Conservation (phyloP, 768 basidiomycete genomes). For the Boletellus sp. region DNA sequence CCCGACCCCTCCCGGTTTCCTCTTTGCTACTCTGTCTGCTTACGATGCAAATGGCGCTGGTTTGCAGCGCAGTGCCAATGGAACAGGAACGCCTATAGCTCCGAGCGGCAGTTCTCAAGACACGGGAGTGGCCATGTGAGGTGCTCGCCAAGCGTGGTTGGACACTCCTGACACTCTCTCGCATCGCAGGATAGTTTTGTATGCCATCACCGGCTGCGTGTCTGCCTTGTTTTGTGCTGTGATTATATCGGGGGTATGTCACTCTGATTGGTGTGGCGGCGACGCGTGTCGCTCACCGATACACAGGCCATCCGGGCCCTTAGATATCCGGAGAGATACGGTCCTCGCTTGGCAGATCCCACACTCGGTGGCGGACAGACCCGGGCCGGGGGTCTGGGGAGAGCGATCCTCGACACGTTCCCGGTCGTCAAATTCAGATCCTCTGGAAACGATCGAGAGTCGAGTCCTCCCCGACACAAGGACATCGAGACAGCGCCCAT, state of each 20-base stretch:
- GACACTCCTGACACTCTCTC: constrained; percentile 9
- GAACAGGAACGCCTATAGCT: constrained; percentile 11
- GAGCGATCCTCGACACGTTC: constrained; percentile 94
- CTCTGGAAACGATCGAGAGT: constrained; percentile 15
- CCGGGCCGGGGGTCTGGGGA: constrained; percentile 79
- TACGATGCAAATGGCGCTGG: constrained; percentile 51
- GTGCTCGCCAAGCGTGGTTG: constrained; percentile 2
- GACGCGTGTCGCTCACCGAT: constrained; percentile 1
- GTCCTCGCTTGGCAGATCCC: constrained; percentile 52
- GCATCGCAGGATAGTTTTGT: constrained; percentile 72
- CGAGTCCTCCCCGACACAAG: constrained; percentile 19
- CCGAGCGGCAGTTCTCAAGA: constrained; percentile 27
- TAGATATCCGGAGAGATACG: constrained; percentile 89
- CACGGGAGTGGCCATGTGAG: constrained; percentile 77
- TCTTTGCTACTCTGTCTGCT: constrained; percentile 67
- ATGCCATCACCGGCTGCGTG: constrained; percentile 86
- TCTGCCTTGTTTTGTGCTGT: constrained; percentile 81
- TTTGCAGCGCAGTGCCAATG: constrained; percentile 17
- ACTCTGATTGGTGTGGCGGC: neutral
- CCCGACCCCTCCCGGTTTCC: constrained; percentile 51
- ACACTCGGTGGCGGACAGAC: constrained; percentile 44
- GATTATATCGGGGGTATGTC: constrained; percentile 75
- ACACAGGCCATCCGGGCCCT: constrained; percentile 75
- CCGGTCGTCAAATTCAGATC: constrained; percentile 83
- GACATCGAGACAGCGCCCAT: constrained; percentile 30